Conservation (phyloP, 176 grass and related monocot genomes). For the Eragrostis curvula region DNA sequence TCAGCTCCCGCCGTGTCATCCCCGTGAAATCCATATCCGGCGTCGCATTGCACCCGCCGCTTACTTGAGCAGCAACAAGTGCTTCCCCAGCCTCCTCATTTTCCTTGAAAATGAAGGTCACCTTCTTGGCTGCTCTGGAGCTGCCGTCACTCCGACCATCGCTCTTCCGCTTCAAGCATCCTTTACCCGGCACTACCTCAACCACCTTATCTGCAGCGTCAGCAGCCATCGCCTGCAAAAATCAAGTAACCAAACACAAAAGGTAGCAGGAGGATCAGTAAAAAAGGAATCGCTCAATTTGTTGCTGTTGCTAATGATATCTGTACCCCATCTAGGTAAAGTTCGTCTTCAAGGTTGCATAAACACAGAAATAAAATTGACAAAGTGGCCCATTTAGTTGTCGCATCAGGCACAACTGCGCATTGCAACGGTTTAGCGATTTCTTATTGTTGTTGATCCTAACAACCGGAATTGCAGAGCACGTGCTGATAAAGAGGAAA, state of each 20-base stretch:
- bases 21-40: no score
- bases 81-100: slow-evolving; percentile 4
- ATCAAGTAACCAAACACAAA: slow-evolving; percentile 8
- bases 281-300: not conserved
- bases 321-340: not conserved
- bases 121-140: slow-evolving; percentile 38
- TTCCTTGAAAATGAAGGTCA: no score
- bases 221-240: not conserved
- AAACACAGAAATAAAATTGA: no score
- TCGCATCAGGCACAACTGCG: not conserved
- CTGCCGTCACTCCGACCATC: slow-evolving; percentile 9
- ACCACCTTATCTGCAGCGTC: not conserved
- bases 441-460: not conserved
- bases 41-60: not conserved
- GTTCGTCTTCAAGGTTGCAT: not conserved
- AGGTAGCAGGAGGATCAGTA: slow-evolving; percentile 16
- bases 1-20: no score
- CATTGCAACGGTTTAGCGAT: not conserved
- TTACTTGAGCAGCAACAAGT: not conserved
- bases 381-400: not conserved
- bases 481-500: not conserved
- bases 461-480: not conserved
- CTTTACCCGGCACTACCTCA: slow-evolving; percentile 46
- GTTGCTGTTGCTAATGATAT: not conserved
- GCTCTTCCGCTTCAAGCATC: slow-evolving; percentile 46